Evolutionary conservation across 2,329 filamentous ascomycete species (phyloP).

Genomic region (Fusarium xylarioides): DNA sequence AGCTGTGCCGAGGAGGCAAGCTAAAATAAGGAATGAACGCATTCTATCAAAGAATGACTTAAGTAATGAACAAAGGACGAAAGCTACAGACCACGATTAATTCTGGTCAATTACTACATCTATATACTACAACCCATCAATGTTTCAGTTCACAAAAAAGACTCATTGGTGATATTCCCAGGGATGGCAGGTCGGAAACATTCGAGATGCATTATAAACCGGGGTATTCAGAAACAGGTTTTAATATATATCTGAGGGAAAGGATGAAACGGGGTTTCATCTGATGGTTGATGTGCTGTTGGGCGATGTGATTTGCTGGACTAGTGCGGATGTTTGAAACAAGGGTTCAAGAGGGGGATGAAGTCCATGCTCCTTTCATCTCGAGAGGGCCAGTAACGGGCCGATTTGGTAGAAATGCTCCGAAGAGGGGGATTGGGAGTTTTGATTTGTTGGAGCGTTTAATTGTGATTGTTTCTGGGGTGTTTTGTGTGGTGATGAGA

Average conservation of each 20-base stretch:
- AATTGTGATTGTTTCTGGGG: neutral
- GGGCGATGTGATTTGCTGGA: slow-evolving; percentile 11
- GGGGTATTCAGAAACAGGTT: slow-evolving; percentile 8
- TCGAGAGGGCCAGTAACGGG: slow-evolving; percentile 17
- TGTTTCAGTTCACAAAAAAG: neutral
- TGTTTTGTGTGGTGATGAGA: neutral
- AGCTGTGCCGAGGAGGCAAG: slow-evolving; percentile 29
- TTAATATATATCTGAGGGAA: slow-evolving; percentile 32
- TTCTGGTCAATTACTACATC: neutral
- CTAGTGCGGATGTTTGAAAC: slow-evolving; percentile 26
- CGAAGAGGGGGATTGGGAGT: neutral
- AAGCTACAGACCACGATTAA: neutral
- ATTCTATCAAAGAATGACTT: slow-evolving; percentile 31
- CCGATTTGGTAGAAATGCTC: slow-evolving; percentile 7
- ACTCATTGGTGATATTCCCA: neutral
- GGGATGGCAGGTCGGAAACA: neutral
- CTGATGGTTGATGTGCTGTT: neutral
- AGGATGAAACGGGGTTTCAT: slow-evolving; percentile 28
- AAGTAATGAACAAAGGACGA: no score
- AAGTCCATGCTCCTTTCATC: slow-evolving; percentile 35
- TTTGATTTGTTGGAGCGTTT: neutral
- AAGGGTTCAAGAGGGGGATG: slow-evolving; percentile 10
- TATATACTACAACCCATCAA: slow-evolving; percentile 24
- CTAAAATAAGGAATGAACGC: slow-evolving; percentile 38
- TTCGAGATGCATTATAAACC: slow-evolving; percentile 17